Evolutionary conservation across 2,329 filamentous ascomycete species (phyloP), one percentile per base, ranked within the genome.

Genomic region (Xylaria sp.): DNA sequence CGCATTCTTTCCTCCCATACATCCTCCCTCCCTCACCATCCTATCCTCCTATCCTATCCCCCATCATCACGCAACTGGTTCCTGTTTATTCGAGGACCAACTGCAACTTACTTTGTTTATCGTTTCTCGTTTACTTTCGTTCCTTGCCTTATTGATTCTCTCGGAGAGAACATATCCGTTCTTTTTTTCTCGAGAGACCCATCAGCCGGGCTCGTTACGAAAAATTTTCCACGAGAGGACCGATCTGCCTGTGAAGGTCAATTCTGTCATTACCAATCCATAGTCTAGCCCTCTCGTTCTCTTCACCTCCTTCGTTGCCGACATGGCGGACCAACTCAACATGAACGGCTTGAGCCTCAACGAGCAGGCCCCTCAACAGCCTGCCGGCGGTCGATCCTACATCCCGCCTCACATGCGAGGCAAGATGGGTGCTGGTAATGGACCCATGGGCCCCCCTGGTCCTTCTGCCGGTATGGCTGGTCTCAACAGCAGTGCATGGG

Each of bases 321-420:
- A 76, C 73, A 92, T 92, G 89, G 89, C 89, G 75, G 88, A 91
- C 72, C 87, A 92, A 80, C 83, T 94, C 71, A 91, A 91, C 80
- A 92, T 93, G 84, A 83, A 82, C 74, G 85, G 86, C 73, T 80
- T 93, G 71, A 87, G 79, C 76, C 80, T 93, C 65, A 85, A 77
- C 59, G 72, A 77, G 74, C 72, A 75, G 70, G 69, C 73, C 66
- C 77, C 74, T 48, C 53, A 55, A 57, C 57, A 59, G 60, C 47
- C 58, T 52, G 55, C 49, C 39, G 63, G 61, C 52, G 65, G 61
- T 68, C 87, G 88, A 60, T 89, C 89, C 59, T 94, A 94, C 81
- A 92, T 94, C 67, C 90, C 90, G 67, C 90, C 90, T 76, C 91
- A 94, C 76, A 86, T 92, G 81, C 87, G 90, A 72, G 79, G 78